Evolutionary conservation across 2,329 filamentous ascomycete species (phyloP).

Genomic region (Pseudonectria buxi): DNA sequence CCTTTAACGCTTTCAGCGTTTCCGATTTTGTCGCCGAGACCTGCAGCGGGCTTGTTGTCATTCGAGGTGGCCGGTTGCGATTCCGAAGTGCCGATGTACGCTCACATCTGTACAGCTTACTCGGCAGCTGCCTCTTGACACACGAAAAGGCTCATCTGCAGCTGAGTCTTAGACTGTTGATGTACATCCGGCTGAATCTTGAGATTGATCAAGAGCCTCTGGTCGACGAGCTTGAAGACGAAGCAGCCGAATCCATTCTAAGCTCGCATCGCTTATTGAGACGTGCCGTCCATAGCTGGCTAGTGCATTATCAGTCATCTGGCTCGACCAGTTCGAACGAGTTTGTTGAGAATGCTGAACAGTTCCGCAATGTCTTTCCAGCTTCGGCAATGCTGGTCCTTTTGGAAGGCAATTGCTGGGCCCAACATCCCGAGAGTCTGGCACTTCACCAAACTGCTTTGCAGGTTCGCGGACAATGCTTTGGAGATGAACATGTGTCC

Average conservation of each 20-base stretch:
- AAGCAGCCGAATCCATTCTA: slow-evolving; percentile 19
- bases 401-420: slow-evolving; percentile 28
- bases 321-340: slow-evolving; percentile 22
- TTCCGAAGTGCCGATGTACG: slow-evolving; percentile 32
- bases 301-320: slow-evolving; percentile 29
- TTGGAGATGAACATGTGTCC: slow-evolving; percentile 28
- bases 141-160: slow-evolving; percentile 27
- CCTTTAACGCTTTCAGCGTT: slow-evolving; percentile 6
- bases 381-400: slow-evolving; percentile 30
- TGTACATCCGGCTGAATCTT: slow-evolving; percentile 28
- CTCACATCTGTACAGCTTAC: slow-evolving; percentile 23
- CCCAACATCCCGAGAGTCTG: slow-evolving; percentile 17
- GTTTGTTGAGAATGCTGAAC: slow-evolving; percentile 21
- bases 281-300: slow-evolving; percentile 32
- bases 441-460: slow-evolving; percentile 28
- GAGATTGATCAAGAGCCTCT: slow-evolving; percentile 17
- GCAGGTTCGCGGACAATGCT: slow-evolving; percentile 28
- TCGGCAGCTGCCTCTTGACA: slow-evolving; percentile 29
- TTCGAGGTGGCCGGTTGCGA: slow-evolving; percentile 26
- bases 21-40: slow-evolving; percentile 11
- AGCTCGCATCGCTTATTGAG: slow-evolving; percentile 24
- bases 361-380: slow-evolving; percentile 31
- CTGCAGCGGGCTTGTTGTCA: slow-evolving; percentile 23
- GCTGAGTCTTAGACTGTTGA: slow-evolving; percentile 27
- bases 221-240: slow-evolving; percentile 13